A percentile compares a stretch with the other conserved stretches of the same genome.
These are phyloP conservation scores for Fonsecaea pugnacius DNA, from an alignment of 2,329 filamentous ascomycete genomes.

Conservation along the genomic window DNA sequence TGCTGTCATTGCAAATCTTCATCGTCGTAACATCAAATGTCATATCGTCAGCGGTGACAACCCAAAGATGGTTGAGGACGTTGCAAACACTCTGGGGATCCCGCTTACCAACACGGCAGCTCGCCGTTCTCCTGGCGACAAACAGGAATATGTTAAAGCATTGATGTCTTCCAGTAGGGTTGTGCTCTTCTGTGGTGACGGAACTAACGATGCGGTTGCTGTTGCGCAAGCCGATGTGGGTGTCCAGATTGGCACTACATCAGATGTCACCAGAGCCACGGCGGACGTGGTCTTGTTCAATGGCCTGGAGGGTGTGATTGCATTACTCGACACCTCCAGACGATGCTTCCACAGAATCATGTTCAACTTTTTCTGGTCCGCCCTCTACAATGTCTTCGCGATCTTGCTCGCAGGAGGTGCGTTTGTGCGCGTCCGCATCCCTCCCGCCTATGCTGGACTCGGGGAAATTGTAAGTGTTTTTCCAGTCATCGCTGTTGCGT, in stretches of 20 bases:
- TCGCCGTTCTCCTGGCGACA: conserved; percentile 58
- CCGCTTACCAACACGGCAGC: conserved; percentile 47
- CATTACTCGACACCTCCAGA: conserved; percentile 60
- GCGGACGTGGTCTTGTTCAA: conserved; percentile 72
- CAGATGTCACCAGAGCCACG: conserved; percentile 68
- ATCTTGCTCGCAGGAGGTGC: conserved; percentile 69
- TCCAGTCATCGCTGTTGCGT: conserved; percentile 67
- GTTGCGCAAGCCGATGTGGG: conserved; percentile 73
- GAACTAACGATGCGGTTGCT: conserved; percentile 77
- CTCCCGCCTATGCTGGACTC: conserved; percentile 67
- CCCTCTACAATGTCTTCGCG: conserved; percentile 71
- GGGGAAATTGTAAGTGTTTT: conserved; percentile 76
- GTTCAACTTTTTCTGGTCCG: conserved; percentile 73
- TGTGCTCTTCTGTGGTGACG: conserved; percentile 76
- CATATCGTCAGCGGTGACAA: conserved; percentile 65
- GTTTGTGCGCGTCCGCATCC: conserved; percentile 63
- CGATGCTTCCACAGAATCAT: conserved; percentile 54
- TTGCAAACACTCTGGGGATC: conserved; percentile 52
- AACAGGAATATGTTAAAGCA: conserved; percentile 57
- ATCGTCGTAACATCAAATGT: conserved; percentile 53
- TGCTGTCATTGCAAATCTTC: conserved; percentile 57
- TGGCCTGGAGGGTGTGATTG: conserved; percentile 61
- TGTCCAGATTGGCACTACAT: conserved; percentile 67
- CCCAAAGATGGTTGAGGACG: conserved; percentile 51
- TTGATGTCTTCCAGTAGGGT: conserved; percentile 38